Evolutionary conservation across 2,329 filamentous ascomycete species (phyloP).

Genomic region (Magnaporthiopsis poae): DNA sequence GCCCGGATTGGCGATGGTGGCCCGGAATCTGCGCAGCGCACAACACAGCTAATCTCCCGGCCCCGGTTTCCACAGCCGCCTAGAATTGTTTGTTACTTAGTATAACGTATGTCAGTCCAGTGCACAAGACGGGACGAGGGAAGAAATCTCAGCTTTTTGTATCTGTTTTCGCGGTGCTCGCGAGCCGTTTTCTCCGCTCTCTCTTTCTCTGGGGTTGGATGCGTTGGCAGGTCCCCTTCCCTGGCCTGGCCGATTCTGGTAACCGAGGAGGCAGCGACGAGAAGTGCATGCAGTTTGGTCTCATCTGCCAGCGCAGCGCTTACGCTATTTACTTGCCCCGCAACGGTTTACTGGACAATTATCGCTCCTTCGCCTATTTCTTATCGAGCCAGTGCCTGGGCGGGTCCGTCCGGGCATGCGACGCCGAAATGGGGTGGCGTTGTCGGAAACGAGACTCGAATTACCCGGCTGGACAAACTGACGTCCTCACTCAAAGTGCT

Average conservation of each 20-base stretch:
- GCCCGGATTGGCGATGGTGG: not conserved
- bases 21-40: not conserved
- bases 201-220: too few species aligned
- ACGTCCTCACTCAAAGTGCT: not conserved
- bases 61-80: not conserved
- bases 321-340: slow-evolving; percentile 4
- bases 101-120: not conserved
- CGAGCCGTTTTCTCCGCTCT: not conserved
- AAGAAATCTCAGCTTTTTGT: not conserved
- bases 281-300: not conserved
- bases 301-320: slow-evolving; percentile 1
- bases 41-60: not conserved
- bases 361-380: not conserved
- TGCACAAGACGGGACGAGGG: not conserved
- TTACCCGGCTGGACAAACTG: not conserved
- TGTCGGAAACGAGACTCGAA: not conserved
- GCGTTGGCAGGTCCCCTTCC: not conserved
- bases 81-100: not conserved
- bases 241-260: not conserved
- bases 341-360: slow-evolving; percentile 6
- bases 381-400: not conserved
- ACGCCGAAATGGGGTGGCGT: not conserved
- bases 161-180: not conserved
- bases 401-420: not conserved
- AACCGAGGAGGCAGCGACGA: not conserved